phyloP scores from a whole-genome alignment of 1,139 yeast species.

The Lodderomyces margitis region DNA sequence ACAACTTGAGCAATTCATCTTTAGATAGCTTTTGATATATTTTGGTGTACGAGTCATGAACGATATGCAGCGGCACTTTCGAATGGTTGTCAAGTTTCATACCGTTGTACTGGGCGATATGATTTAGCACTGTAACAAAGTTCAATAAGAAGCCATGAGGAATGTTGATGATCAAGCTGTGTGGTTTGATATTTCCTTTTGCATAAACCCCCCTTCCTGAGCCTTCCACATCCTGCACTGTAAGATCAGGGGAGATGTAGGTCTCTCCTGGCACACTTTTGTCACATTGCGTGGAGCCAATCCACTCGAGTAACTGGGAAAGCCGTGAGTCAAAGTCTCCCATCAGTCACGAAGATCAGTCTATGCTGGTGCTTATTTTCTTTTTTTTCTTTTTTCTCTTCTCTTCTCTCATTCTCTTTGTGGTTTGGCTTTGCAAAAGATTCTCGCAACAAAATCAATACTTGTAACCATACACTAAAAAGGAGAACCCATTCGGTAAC shows the following conservation, averaged over 20 bases:
- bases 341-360: too few relatives aligned
- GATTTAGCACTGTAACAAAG: constrained; percentile 50
- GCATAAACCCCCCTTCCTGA: constrained; percentile 70
- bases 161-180: constrained; percentile 51
- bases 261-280: constrained; percentile 21
- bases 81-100: constrained; percentile 16
- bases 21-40: constrained; percentile 32
- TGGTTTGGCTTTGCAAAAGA: too few relatives aligned
- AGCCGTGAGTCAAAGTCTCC: not conserved
- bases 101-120: constrained; percentile 27
- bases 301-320: constrained; percentile 1
- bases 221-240: constrained; percentile 24
- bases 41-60: constrained; percentile 22
- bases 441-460: too few relatives aligned
- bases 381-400: too few relatives aligned
- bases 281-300: not conserved
- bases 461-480: too few relatives aligned
- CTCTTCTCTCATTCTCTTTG: not conserved
- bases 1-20: constrained; percentile 30
- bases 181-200: constrained; percentile 14
- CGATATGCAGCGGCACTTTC: constrained; percentile 19
- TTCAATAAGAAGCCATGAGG: constrained; percentile 63
- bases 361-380: too few relatives aligned
- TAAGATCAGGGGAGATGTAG: constrained; percentile 30
- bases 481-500: too few relatives aligned